Base-by-base conservation (phyloP, 2,329 filamentous ascomycete genomes). In the Aspergillus sergii region DNA sequence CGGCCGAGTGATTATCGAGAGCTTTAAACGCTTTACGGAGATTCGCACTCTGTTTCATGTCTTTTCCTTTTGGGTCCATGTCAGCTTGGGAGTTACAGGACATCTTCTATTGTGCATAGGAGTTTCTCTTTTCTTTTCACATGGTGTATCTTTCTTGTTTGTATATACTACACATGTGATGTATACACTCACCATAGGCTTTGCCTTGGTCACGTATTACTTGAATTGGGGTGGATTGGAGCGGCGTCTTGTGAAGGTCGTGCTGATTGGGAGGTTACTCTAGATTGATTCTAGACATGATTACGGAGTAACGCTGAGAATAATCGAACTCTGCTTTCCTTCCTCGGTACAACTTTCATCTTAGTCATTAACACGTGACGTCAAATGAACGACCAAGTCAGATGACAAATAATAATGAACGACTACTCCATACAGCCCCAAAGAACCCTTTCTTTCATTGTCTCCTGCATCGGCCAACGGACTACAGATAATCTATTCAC, bases 1-100 rank as follows among this genome's bases (percentile, higher is more conserved):
- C 86, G 95, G 60, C 94, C 94, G 12, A 95, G 92, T 75, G 95
- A 99, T 80, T 98, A 95, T 77, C 87, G 92, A 67, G 92, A 96
- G 81, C 83, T 97, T 56, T 94, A 65, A 73, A 60, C 19, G 12
- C 11, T 53, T 26, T 21, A 32, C 10, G 21, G 26, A 16, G 14
- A 30, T 11, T 5, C 48, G n/a, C 16, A 34, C 53, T 3, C 48
- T 34, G n/a, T 55, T n/a, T 56, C 46, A 32, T 46, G 28, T 54
- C 55, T 30, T 14, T 59, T 41, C 16, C 48, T 39, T 39, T 43
- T 39, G 14, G 21, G 28, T 21, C n/a, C 34, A 28, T 55, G 51
- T 11, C n/a, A 23, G n/a, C 34, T 36, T 55, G 30, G 51, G 51
- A 55, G 51, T 39, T 39, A 36, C 19, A 32, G 34, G 16, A 21